Evolutionary conservation across 1,139 yeast genomes (phyloP), one percentile per base, ranked within the genome.

Genomic region (Suhomyces guaymorum): DNA sequence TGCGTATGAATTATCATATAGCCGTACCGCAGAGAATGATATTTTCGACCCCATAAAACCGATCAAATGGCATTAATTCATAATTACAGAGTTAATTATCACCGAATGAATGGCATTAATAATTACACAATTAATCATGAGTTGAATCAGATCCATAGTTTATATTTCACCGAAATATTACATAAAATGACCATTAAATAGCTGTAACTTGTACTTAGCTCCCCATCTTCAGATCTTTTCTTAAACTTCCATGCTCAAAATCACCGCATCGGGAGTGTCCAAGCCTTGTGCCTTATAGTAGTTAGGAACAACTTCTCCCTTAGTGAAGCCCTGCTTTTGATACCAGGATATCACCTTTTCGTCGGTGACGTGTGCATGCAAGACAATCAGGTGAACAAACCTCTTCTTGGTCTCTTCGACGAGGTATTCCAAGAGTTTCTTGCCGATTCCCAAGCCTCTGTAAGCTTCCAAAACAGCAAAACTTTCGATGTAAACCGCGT

Each of bases 381-480:
- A 68, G n/a, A 67, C 63, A 5, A 83, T 59, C 42, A 76, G 75
- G 48, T 77, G 83, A 24, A 81, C 69, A 46, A 73, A 75, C 38
- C 68, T 63, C 33, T 54, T 58, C 46, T 71, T 71, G 4, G 88
- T 75, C 38, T 76, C 70, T 21, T 73, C 73, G 21, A 78, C 66
- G 13, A 83, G 59, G 56, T 69, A 78, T 2, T 73, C 63, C 34
- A 87, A 56, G 32, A 86, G 66, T 49, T 67, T 61, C 9, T 63
- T 55, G n/a, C 89, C 95, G 28, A 85, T 70, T 1, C 88, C 86
- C 44, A 66, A 63, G 19, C 66, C 57, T 42, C 82, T 63, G 56
- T 84, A 87, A 1, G 78, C 73, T 26, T 73, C 63, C 43, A 84
- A 61, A 6, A 86, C 90, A 0, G 80, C 86, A 29, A 87, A 57